Conservation (phyloP, 2,329 filamentous ascomycete genomes). For the Penicillium vulpinum region DNA sequence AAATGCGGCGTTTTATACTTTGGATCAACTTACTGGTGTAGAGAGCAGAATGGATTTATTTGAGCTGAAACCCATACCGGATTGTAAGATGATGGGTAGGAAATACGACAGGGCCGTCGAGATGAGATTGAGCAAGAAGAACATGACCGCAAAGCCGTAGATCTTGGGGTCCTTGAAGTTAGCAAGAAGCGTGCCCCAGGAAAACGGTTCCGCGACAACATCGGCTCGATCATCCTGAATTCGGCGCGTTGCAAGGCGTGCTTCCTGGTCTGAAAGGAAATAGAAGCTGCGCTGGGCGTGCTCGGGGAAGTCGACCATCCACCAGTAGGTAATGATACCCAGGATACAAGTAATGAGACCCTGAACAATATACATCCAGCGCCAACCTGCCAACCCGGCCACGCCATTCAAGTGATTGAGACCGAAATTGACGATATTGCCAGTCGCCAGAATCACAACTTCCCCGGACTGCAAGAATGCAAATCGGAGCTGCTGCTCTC, state of each 20-base stretch:
- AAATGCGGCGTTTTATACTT: background rate
- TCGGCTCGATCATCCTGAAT: constrained; percentile 65
- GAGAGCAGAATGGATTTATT: constrained; percentile 61
- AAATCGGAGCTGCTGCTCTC: constrained; percentile 65
- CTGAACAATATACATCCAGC: constrained; percentile 69
- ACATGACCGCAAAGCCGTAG: constrained; percentile 64
- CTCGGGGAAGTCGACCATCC: constrained; percentile 71
- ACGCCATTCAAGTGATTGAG: constrained; percentile 64
- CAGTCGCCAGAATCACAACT: constrained; percentile 65
- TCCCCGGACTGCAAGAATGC: constrained; percentile 65
- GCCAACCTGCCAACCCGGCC: constrained; percentile 61
- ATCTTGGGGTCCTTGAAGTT: constrained; percentile 63
- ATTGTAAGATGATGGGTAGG: constrained; percentile 59
- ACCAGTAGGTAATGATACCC: constrained; percentile 64
- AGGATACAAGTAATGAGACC: constrained; percentile 61
- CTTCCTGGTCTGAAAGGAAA: constrained; percentile 60
- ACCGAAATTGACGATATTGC: constrained; percentile 67
- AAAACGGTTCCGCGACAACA: constrained; percentile 57
- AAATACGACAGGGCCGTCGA: constrained; percentile 67
- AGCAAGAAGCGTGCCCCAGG: constrained; percentile 55
- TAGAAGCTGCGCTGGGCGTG: constrained; percentile 56
- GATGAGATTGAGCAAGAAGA: constrained; percentile 65
- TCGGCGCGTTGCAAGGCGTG: constrained; percentile 55
- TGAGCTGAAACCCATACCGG: constrained; percentile 56
- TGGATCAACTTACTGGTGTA: constrained; percentile 49